These are phyloP conservation scores for Nitzschia inconspicua DNA, from an alignment of 108 stramenopile species.

Conservation along the genomic window DNA sequence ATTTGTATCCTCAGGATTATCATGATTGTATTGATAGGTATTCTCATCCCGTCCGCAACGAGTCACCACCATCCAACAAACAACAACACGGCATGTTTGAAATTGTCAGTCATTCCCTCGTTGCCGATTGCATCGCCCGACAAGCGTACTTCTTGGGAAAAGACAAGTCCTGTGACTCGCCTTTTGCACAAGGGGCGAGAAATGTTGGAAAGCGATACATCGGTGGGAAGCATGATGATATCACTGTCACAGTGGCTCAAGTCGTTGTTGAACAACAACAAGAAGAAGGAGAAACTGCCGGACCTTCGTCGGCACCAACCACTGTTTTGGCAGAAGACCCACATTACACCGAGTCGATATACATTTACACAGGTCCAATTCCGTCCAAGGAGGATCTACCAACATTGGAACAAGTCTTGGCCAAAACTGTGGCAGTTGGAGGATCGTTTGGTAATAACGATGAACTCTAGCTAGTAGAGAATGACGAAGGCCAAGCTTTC, in stretches of 20 bases:
- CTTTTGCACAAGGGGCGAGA: slow-evolving; percentile 24
- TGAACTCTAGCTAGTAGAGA: no score
- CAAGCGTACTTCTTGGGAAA: slow-evolving; percentile 19
- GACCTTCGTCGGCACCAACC: no score
- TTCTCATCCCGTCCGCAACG: background rate
- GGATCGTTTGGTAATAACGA: no score
- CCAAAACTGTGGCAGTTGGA: no score
- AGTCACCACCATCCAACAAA: background rate
- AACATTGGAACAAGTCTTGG: no score
- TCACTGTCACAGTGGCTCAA: slow-evolving; percentile 26
- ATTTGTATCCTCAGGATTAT: slow-evolving; percentile 11
- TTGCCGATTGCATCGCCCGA: slow-evolving; percentile 31
- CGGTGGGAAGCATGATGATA: slow-evolving; percentile 35
- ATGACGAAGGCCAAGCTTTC: no score
- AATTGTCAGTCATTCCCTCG: slow-evolving; percentile 3
- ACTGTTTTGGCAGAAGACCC: slow-evolving; percentile 13
- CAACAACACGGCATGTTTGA: background rate
- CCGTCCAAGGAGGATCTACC: slow-evolving; percentile 7
- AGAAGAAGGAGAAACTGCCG: no score
- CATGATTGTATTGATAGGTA: slow-evolving; percentile 14
- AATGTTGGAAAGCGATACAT: slow-evolving; percentile 8
- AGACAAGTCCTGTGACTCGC: slow-evolving; percentile 11
- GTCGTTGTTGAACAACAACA: background rate
- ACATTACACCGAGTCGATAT: slow-evolving; percentile 13
- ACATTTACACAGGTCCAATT: slow-evolving; percentile 19